A percentile compares a stretch with the other conserved stretches of the same genome.
Conservation (phyloP, 805 yeast species). For the Saturnispora galanensis region DNA sequence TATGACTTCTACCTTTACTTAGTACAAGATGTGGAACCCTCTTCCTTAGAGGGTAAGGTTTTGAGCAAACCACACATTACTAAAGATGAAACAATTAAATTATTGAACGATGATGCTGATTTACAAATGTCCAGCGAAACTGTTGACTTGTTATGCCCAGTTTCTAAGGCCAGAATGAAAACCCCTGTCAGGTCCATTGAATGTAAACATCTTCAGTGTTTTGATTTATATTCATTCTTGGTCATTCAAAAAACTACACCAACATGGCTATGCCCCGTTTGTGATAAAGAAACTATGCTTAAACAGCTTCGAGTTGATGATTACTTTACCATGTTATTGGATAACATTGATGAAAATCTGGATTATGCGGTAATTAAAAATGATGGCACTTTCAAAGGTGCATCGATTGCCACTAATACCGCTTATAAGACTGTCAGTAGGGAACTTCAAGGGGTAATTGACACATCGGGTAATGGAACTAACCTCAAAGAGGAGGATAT, state of each 20-base stretch:
- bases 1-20: slow-evolving; percentile 48
- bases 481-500: slow-evolving; percentile 9
- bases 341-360: slow-evolving; percentile 40
- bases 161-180: slow-evolving; percentile 59
- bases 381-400: slow-evolving; percentile 65
- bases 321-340: slow-evolving; percentile 54
- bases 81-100: slow-evolving; percentile 34
- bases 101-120: slow-evolving; percentile 32
- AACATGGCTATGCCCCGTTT: slow-evolving; percentile 84
- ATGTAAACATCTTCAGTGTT: slow-evolving; percentile 81
- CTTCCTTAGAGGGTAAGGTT: slow-evolving; percentile 33
- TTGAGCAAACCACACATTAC: slow-evolving; percentile 42
- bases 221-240: slow-evolving; percentile 69
- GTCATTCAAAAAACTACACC: slow-evolving; percentile 72
- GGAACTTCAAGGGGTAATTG: neutral
- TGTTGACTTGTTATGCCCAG: slow-evolving; percentile 68
- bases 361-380: slow-evolving; percentile 58
- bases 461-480: neutral
- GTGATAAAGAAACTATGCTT: slow-evolving; percentile 43
- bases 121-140: slow-evolving; percentile 51
- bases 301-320: slow-evolving; percentile 66
- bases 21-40: slow-evolving; percentile 39
- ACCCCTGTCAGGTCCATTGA: slow-evolving; percentile 59
- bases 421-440: slow-evolving; percentile 6
- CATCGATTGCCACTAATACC: slow-evolving; percentile 7